Percentiles rank a stretch among this genome's conserved stretches.
Evolutionary conservation across 2,329 filamentous ascomycete genomes (phyloP).

Genomic region (Cryoendolithus antarcticus): DNA sequence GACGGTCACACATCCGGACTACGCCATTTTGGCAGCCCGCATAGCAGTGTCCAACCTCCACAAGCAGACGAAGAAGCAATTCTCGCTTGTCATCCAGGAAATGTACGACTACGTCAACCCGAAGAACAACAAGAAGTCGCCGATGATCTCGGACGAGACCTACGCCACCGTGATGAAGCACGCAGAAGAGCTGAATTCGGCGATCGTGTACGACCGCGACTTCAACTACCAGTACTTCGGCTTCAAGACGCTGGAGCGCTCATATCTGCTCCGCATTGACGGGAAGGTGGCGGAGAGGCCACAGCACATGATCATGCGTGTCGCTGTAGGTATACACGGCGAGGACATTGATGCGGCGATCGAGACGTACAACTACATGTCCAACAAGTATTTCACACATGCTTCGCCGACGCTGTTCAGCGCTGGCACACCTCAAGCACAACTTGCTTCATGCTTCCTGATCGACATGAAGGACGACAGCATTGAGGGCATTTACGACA

Average conservation of each 20-base stretch:
- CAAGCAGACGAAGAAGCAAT: slow-evolving; percentile 99
- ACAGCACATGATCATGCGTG: slow-evolving; percentile 99
- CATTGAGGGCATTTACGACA: slow-evolving; percentile 98
- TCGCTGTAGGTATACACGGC: slow-evolving; percentile 91
- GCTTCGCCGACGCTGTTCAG: slow-evolving; percentile 98
- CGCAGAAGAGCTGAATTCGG: slow-evolving; percentile 93
- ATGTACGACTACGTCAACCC: slow-evolving; percentile 95
- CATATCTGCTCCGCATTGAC: slow-evolving; percentile 88
- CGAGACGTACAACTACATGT: slow-evolving; percentile 99
- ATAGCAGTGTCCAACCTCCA: slow-evolving; percentile 99
- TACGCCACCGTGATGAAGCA: slow-evolving; percentile 93
- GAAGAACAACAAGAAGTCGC: slow-evolving; percentile 68
- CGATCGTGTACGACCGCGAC: slow-evolving; percentile 97
- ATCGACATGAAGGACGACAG: slow-evolving; percentile 99
- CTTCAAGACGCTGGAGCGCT: slow-evolving; percentile 97
- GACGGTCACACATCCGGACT: slow-evolving; percentile 98
- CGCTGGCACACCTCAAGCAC: slow-evolving; percentile 84
- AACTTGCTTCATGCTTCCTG: slow-evolving; percentile 96
- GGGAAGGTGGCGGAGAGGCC: slow-evolving; percentile 94
- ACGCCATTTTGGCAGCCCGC: slow-evolving; percentile 93
- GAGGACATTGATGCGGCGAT: slow-evolving; percentile 88
- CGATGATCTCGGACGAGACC: slow-evolving; percentile 88
- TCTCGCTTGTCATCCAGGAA: slow-evolving; percentile 87
- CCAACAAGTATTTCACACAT: slow-evolving; percentile 95
- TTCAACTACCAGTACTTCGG: slow-evolving; percentile 99